phyloP scores from a whole-genome alignment of 2,329 filamentous ascomycete genomes.

The Pyrenochaeta sp. region DNA sequence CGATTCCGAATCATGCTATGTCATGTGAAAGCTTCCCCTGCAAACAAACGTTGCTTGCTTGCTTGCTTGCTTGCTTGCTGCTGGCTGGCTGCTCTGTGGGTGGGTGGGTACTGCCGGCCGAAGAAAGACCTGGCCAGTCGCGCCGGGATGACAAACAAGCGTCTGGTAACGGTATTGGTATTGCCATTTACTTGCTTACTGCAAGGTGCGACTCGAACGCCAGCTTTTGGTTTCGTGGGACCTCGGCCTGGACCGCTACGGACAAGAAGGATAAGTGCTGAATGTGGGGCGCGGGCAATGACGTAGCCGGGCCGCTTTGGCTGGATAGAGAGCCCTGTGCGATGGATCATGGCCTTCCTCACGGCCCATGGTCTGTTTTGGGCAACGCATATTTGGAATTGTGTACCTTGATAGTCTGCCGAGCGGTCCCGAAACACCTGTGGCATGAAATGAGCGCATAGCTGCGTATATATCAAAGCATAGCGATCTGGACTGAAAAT shows the following conservation, averaged over 20 bases:
- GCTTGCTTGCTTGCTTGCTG: no score
- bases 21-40: slow-evolving; percentile 2
- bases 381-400: neutral
- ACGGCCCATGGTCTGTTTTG: neutral
- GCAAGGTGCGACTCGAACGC: neutral
- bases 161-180: neutral
- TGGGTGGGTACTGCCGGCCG: neutral
- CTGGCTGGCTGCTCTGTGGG: no score
- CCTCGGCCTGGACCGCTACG: slow-evolving; percentile 6
- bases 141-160: slow-evolving; percentile 6
- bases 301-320: slow-evolving; percentile 5
- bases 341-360: neutral
- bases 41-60: neutral
- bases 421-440: neutral
- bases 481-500: neutral
- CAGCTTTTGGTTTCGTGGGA: neutral
- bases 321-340: neutral
- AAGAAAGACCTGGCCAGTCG: slow-evolving; percentile 9
- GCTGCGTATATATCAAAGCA: neutral
- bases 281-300: slow-evolving; percentile 2
- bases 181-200: neutral
- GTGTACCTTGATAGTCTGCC: neutral
- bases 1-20: slow-evolving; percentile 16
- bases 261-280: neutral
- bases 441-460: neutral